A percentile compares a stretch with the other conserved stretches of the same genome.
Conservation (phyloP, 305 asterid species). For the Withania somnifera region DNA sequence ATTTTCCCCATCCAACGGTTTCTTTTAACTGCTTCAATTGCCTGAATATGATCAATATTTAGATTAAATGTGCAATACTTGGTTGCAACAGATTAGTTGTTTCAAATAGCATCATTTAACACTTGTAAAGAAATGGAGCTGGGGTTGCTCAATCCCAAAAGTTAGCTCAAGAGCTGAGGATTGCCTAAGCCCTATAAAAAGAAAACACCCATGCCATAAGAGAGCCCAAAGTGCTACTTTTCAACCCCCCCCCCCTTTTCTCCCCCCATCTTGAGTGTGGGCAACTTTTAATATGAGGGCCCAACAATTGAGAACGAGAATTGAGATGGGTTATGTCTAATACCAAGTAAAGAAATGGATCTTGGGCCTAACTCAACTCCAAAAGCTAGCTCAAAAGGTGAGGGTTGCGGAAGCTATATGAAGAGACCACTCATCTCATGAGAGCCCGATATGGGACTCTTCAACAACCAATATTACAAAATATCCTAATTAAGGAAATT, state of each 20-base stretch:
- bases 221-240: neutral
- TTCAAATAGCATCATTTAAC: neutral
- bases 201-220: neutral
- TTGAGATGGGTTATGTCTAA: neutral
- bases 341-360: neutral
- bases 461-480: neutral
- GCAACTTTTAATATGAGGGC: neutral
- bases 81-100: neutral
- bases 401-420: neutral
- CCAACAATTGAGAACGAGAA: neutral
- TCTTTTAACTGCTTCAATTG: slow-evolving; percentile 32
- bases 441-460: neutral
- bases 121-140: neutral
- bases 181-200: neutral
- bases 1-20: slow-evolving; percentile 79
- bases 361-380: neutral
- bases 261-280: neutral
- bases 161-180: neutral
- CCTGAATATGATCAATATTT: slow-evolving; percentile 36
- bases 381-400: neutral
- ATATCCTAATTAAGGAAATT: neutral
- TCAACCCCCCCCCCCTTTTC: no score
- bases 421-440: neutral
- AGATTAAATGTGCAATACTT: slow-evolving; percentile 1
- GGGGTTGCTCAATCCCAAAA: neutral